Evolutionary conservation across 768 basidiomycete species (phyloP).

Genomic region (Tricholoma furcatifolium): DNA sequence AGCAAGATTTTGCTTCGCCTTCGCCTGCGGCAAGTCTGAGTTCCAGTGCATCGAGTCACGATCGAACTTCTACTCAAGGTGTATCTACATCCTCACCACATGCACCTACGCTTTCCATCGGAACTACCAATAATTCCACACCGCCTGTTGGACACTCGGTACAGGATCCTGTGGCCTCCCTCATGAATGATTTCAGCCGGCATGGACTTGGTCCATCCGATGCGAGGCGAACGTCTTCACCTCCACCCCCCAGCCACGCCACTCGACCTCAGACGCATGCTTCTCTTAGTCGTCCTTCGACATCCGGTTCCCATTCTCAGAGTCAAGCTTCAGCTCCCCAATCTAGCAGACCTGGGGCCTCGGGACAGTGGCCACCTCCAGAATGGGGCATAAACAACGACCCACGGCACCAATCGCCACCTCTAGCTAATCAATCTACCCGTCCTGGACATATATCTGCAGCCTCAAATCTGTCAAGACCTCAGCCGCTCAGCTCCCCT

Average conservation of each 20-base stretch:
- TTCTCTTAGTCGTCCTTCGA: slow-evolving; percentile 12
- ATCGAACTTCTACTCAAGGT: background rate
- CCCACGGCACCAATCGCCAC: slow-evolving; percentile 12
- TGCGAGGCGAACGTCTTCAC: slow-evolving; percentile 1
- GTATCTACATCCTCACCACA: slow-evolving; percentile 6
- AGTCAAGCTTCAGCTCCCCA: slow-evolving; percentile 9
- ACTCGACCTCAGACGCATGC: slow-evolving; percentile 24
- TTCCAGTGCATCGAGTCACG: background rate
- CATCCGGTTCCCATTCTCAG: slow-evolving; percentile 3
- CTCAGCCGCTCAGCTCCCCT: slow-evolving; percentile 28
- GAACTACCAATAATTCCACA: background rate
- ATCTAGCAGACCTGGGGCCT: slow-evolving; percentile 1
- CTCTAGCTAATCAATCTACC: slow-evolving; percentile 10
- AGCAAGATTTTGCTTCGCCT: slow-evolving; percentile 8
- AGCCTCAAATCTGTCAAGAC: slow-evolving; percentile 33
- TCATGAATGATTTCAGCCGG: slow-evolving; percentile 37
- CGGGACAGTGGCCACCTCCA: slow-evolving; percentile 38
- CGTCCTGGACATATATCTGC: slow-evolving; percentile 18
- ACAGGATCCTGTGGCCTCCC: slow-evolving; percentile 27
- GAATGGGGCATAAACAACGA: slow-evolving; percentile 34
- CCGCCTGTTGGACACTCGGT: background rate
- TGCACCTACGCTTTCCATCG: background rate
- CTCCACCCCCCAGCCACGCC: slow-evolving; percentile 35
- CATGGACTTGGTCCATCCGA: slow-evolving; percentile 30
- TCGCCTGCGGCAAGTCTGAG: background rate